A percentile compares a stretch with the other conserved stretches of the same genome.
Conservation (phyloP, 164 flowering plant species). For the Aristolochia contorta region DNA sequence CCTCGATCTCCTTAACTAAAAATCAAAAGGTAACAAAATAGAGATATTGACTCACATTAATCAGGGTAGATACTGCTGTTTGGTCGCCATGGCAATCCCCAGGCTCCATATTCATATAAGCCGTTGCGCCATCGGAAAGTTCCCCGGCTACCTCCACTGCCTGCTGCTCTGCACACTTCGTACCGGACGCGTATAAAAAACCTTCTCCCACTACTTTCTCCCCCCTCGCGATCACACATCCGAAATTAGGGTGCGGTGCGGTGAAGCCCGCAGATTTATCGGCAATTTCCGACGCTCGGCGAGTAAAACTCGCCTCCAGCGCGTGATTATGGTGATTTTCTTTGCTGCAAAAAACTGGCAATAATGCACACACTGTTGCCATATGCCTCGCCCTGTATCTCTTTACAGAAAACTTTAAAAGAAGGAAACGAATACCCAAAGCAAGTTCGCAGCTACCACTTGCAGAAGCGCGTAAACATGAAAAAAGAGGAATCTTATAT, state of each 20-base stretch:
- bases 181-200: conserved; percentile 76
- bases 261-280: conserved; percentile 88
- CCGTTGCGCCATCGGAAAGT: conserved; percentile 57
- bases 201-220: conserved; percentile 72
- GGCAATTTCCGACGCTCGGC: conserved; percentile 66
- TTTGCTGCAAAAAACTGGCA: too few species aligned
- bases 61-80: conserved; percentile 67
- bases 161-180: conserved; percentile 73
- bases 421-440: too few species aligned
- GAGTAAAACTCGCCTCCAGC: conserved; percentile 40
- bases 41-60: conserved; percentile 34
- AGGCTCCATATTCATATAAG: conserved; percentile 88
- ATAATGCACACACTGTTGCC: too few species aligned
- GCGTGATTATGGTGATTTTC: conserved; percentile 10
- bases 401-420: too few species aligned
- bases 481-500: too few species aligned
- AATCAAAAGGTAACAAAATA: background rate
- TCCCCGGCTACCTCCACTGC: conserved; percentile 75
- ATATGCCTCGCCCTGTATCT: too few species aligned
- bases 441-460: too few species aligned
- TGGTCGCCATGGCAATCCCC: conserved; percentile 80
- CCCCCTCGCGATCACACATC: conserved; percentile 61
- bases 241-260: conserved; percentile 92
- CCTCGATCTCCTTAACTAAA: background rate
- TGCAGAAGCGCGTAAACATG: too few species aligned